phyloP scores from a whole-genome alignment of 139 green algal species.

The Chlorella sp. region DNA sequence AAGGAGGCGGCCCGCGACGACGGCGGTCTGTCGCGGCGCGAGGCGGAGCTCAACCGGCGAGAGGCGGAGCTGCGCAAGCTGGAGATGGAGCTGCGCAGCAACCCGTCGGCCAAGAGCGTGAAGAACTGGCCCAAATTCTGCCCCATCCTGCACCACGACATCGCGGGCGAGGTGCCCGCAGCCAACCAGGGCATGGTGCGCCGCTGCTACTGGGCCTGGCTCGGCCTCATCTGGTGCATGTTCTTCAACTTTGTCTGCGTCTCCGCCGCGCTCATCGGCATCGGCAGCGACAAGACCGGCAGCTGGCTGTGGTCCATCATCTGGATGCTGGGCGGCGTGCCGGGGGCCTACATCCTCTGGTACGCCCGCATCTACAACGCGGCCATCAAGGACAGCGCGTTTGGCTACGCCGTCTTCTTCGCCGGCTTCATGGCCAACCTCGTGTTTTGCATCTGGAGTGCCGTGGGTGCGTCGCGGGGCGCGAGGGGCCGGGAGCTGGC shows the following conservation, averaged over 20 bases:
- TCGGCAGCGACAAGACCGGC: slow-evolving; percentile 18
- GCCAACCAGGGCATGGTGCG: slow-evolving; percentile 40
- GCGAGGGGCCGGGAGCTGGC: neutral
- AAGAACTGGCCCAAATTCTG: slow-evolving; percentile 68
- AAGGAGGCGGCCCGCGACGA: slow-evolving; percentile 6
- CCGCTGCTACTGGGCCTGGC: slow-evolving; percentile 47
- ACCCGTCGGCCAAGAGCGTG: slow-evolving; percentile 22
- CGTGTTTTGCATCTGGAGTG: slow-evolving; percentile 55
- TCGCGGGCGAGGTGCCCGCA: slow-evolving; percentile 50
- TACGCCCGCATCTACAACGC: slow-evolving; percentile 63
- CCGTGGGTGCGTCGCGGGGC: slow-evolving; percentile 34
- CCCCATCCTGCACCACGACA: slow-evolving; percentile 59
- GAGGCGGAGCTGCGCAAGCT: slow-evolving; percentile 53
- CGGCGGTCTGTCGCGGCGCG: slow-evolving; percentile 21
- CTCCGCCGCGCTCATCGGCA: slow-evolving; percentile 32
- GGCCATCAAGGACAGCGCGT: slow-evolving; percentile 57
- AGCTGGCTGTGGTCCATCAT: slow-evolving; percentile 47
- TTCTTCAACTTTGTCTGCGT: slow-evolving; percentile 51
- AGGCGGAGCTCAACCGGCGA: slow-evolving; percentile 46
- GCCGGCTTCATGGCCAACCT: slow-evolving; percentile 52
- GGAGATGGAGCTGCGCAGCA: slow-evolving; percentile 38
- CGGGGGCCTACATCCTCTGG: slow-evolving; percentile 52
- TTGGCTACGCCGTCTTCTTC: slow-evolving; percentile 53
- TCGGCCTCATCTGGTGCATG: slow-evolving; percentile 53
- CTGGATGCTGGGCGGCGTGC: slow-evolving; percentile 51